A percentile compares a stretch with the other conserved stretches of the same genome.
Evolutionary conservation across 2,329 filamentous ascomycete species (phyloP).

Genomic region (Monilinia polystroma): DNA sequence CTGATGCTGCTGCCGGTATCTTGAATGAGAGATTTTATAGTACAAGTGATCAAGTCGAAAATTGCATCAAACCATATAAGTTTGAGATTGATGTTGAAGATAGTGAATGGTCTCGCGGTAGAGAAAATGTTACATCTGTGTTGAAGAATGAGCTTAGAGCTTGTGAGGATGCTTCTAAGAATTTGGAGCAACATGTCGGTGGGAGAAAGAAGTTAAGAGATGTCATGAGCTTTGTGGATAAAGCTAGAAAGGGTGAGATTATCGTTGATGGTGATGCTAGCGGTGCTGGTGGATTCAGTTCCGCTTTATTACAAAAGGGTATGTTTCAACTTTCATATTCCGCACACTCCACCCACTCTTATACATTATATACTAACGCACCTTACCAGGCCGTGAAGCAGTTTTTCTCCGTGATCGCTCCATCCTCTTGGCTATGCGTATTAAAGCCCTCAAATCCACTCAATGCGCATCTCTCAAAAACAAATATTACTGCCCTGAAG

Average conservation of each 20-base stretch:
- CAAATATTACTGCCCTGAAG: constrained; percentile 95
- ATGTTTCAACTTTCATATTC: constrained; percentile 37
- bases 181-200: constrained; percentile 74
- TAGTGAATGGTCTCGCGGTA: constrained; percentile 79
- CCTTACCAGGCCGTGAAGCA: constrained; percentile 73
- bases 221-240: constrained; percentile 88
- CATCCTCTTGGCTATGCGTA: constrained; percentile 85
- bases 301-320: constrained; percentile 81
- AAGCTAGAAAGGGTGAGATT: constrained; percentile 81
- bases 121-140: constrained; percentile 76
- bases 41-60: constrained; percentile 96
- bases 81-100: constrained; percentile 96
- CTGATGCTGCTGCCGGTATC: constrained; percentile 84
- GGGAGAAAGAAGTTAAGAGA: constrained; percentile 83
- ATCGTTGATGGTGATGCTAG: constrained; percentile 79
- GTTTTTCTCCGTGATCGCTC: constrained; percentile 91
- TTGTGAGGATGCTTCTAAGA: constrained; percentile 75
- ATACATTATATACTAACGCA: constrained; percentile 10
- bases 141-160: constrained; percentile 86
- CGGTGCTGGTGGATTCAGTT: constrained; percentile 91
- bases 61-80: constrained; percentile 98
- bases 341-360: neutral
- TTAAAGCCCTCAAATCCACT: constrained; percentile 83
- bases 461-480: constrained; percentile 82
- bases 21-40: constrained; percentile 94